Base-by-base conservation (phyloP, 441 rosid genomes). In the Hypseocharis bilobata region DNA sequence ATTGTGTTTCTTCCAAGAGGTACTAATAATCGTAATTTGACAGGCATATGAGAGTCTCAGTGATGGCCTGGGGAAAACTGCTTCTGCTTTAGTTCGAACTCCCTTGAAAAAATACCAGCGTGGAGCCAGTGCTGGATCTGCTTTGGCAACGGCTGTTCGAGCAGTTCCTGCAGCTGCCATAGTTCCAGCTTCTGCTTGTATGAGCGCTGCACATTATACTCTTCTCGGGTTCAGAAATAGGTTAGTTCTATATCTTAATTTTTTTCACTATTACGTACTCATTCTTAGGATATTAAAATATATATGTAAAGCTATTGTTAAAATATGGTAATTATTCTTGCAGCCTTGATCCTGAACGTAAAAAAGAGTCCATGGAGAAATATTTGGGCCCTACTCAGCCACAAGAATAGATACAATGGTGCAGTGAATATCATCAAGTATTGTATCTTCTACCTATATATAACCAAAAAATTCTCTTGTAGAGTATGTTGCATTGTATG, bases 261-360 rank as follows among this genome's bases (percentile, higher is more conserved):
- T 61, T 64, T 20, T 27, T 52, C 66, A 16, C 42, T 8, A 23
- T 28, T 26, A 6, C n/a, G 20, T 25, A 5, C 25, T 20, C n/a
- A n/a, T 26, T 45, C 59, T 19, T 19, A 26, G 19, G 27, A n/a
- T 32, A n/a, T 26, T 6, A 7, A 14, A 27, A 4, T 13, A 28
- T 44, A 8, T 28, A n/a, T 58, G 20, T 63, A 30, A 0, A 44
- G n/a, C 62, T 7, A 14, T 62, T 54, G 52, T 64, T 68, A 67
- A 32, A 76, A 40, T 66, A 4, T 61, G 68, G 17, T 62, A n/a
- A 60, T 58, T 27, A 60, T 75, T 58, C 60, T 71, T 76, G 70
- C 91, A 93, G 99, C 83, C 99, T 93, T 74, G 96, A 93, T 81
- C 96, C 96, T 60, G 97, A 86, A 65, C 99, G 72, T 78, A 93